phyloP scores from a whole-genome alignment of 768 basidiomycete genomes.

The Erythrobasidium yunnanense region DNA sequence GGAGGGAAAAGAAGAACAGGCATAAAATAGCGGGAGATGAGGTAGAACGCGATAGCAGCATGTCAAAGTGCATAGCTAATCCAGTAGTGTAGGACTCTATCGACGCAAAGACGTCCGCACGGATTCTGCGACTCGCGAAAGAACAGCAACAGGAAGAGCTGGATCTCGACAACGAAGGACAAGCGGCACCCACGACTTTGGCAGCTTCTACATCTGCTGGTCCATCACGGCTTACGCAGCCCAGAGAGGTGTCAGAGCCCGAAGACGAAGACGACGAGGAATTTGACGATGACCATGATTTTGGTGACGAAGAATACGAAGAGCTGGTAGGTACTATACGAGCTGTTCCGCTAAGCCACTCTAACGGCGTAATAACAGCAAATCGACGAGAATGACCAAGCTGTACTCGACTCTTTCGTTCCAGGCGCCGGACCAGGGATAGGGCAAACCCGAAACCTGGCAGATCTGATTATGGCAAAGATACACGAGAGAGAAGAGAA shows the following conservation, averaged over 20 bases:
- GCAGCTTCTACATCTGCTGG: neutral
- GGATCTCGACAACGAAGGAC: slow-evolving; percentile 19
- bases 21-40: slow-evolving; percentile 56
- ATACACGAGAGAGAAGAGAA: slow-evolving; percentile 57
- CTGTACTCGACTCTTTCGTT: slow-evolving; percentile 67
- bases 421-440: slow-evolving; percentile 52
- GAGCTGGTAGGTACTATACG: slow-evolving; percentile 42
- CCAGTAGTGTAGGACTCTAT: slow-evolving; percentile 50
- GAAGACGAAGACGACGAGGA: slow-evolving; percentile 50
- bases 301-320: slow-evolving; percentile 47
- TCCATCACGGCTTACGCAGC: neutral
- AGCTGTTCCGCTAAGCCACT: neutral
- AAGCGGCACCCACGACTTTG: neutral
- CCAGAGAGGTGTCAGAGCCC: slow-evolving; percentile 19
- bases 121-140: slow-evolving; percentile 81
- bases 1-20: slow-evolving; percentile 45
- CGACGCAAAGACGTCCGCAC: slow-evolving; percentile 68
- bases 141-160: slow-evolving; percentile 65
- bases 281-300: slow-evolving; percentile 54
- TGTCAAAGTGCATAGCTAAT: neutral
- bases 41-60: neutral
- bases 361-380: slow-evolving; percentile 43
- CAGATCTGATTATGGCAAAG: slow-evolving; percentile 94
- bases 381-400: slow-evolving; percentile 81
- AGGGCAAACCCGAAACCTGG: slow-evolving; percentile 55